Evolutionary conservation across 768 basidiomycete genomes (phyloP).

Genomic region (Suillus subluteus): DNA sequence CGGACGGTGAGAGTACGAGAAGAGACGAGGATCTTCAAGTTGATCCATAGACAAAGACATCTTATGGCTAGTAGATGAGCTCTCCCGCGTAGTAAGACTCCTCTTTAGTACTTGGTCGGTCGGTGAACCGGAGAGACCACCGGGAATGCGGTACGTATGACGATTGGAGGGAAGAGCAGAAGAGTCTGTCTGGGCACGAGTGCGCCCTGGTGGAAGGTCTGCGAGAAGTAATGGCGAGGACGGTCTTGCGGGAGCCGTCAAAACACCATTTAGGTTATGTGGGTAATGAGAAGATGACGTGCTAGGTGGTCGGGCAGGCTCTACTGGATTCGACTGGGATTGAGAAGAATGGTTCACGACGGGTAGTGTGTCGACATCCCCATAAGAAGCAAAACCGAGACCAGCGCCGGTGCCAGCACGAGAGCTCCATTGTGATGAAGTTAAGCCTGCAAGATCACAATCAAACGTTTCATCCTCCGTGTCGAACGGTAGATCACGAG

Average conservation of each 20-base stretch:
- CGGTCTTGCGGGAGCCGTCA: conserved; percentile 11
- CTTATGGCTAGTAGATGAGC: conserved; percentile 7
- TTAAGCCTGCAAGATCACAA: conserved; percentile 56
- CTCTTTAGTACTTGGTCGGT: conserved; percentile 24
- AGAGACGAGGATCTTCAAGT: neutral
- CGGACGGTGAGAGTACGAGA: conserved; percentile 3
- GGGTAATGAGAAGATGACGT: conserved; percentile 10
- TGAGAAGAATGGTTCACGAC: neutral
- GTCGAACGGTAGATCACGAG: conserved; percentile 81
- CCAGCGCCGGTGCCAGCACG: conserved; percentile 52
- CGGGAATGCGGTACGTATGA: conserved; percentile 17
- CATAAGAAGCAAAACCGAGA: conserved; percentile 41
- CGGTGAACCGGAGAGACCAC: conserved; percentile 13
- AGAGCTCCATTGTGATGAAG: conserved; percentile 52
- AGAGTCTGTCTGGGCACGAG: conserved; percentile 33
- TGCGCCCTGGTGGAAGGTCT: conserved; percentile 14
- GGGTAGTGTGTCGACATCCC: conserved; percentile 23
- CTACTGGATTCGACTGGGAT: conserved; percentile 1
- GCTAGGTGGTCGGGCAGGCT: neutral
- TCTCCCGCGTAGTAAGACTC: conserved; percentile 20
- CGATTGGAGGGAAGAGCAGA: conserved; percentile 7
- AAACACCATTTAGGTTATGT: neutral
- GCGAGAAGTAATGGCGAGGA: conserved; percentile 13
- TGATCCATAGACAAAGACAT: conserved; percentile 7
- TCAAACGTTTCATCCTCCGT: conserved; percentile 59